Evolutionary conservation across 2,329 filamentous ascomycete genomes (phyloP), one percentile per base, ranked within the genome.

Genomic region (Fusarium drepaniforme): DNA sequence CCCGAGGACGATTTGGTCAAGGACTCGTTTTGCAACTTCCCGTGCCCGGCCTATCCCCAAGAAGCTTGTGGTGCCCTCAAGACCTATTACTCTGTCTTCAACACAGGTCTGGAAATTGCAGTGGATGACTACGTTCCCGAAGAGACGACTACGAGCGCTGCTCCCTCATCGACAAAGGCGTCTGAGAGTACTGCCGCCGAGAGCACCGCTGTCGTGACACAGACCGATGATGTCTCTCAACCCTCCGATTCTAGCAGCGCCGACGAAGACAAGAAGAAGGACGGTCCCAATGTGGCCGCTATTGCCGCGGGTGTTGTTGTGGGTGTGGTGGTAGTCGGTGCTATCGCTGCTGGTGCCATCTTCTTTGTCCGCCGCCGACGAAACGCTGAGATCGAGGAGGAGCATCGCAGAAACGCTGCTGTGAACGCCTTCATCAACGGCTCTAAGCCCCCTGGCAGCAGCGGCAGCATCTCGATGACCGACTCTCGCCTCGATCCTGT

Each of bases 271-370:
- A 66, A 75, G 11, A 75, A 78, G 30, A 79, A 80, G 15, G 77
- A 83, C 63, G 85, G 87, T 11, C 86, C 92, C n/a, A 96, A 93
- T 81, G 93, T 91, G n/a, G 93, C 91, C 44, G 95, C 93, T 59
- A 96, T 98, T 76, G 95, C 93, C 21, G 96, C 92, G 12, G 96
- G 96, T 70, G 94, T 95, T 2, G 96, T 98, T 3, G 93, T 97
- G 11, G 95, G 94, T 68, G 90, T 98, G 3, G 86, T 97, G 3
- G 93, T 85, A 2, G 80, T 95, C 6, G 89, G 87, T 64, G 93
- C 88, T 16, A 87, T 94, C 21, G 85, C 90, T 15, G 94, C 91
- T 53, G 95, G 90, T 63, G 84, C 88, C 7, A 92, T 95, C 83
- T 92, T 97, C 82, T 93, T 90, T 79, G 84, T 97, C 77, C 93